Base-by-base conservation (phyloP, 495 filamentous ascomycete genomes). In the Lophium mytilinum region DNA sequence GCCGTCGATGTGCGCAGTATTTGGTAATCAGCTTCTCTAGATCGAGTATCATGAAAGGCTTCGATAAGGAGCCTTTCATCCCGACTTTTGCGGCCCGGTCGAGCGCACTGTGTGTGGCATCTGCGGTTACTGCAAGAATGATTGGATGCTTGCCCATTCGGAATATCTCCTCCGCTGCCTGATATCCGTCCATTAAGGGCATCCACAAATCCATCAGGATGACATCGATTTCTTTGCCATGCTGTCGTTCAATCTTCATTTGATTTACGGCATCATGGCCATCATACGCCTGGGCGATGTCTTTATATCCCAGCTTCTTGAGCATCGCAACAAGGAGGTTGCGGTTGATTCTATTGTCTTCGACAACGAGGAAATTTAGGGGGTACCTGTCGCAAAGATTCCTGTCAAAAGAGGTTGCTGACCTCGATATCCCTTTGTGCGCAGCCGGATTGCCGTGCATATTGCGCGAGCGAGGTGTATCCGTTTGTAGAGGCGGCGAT, bases 141-240 rank as follows among this genome's bases (percentile, higher is more conserved):
- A 69, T 76, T n/a, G 74, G 69, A 30, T 49, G 61, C 12, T 50
- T 37, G 42, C 51, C 52, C 67, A 84, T 74, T 51, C 75, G 69
- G n/a, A 85, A 68, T 55, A 91, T 91, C 24, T 70, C 69, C 49
- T 78, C 74, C 0, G 87, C 82, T 6, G 87, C 87, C 66, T 90
- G 82, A 54, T 88, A 90, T 2, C 88, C 88, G 63, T 91, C 87
- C 81, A 89, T 87, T 55, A 81, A 75, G 1, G 87, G 88, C 87
- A 91, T 91, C 87, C 87, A 91, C 6, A 91, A 76, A 68, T 91
- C 87, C 88, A 91, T 91, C 30, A 90, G 68, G 18, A 91, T 75
- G 0, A 86, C 76, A 65, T 89, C 80, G 56, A 90, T 81, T 5
- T 72, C 62, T 52, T 63, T 51, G 40, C 68, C 53, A 33, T 56